These are phyloP conservation scores for Plasmodium relictum DNA, from an alignment of 169 alveolate genomes.

Conservation along the genomic window DNA sequence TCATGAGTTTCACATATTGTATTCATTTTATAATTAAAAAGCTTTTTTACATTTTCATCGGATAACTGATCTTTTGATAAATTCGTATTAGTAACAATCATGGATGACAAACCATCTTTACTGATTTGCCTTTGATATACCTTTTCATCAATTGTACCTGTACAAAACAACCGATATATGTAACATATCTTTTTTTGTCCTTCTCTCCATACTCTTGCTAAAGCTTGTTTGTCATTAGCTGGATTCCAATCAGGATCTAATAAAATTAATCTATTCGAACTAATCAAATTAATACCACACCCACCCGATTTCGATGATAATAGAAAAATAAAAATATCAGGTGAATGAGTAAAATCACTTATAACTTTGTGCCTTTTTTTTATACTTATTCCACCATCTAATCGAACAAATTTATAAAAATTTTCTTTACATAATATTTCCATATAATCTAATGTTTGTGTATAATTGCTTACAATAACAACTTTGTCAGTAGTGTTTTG, in stretches of 20 bases:
- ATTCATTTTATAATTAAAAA: constrained; percentile 83
- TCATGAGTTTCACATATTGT: constrained; percentile 90
- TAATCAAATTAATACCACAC: constrained; percentile 97
- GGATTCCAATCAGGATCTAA: constrained; percentile 99
- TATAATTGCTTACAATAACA: constrained; percentile 93
- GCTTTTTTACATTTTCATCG: constrained; percentile 87
- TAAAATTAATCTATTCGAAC: constrained; percentile 97
- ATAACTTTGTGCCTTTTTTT: constrained; percentile 91
- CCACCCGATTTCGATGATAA: constrained; percentile 99
- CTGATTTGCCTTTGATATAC: constrained; percentile 91
- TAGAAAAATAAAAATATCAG: constrained; percentile 92
- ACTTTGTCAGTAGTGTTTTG: constrained; percentile 90
- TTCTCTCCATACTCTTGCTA: constrained; percentile 98
- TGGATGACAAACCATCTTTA: constrained; percentile 89
- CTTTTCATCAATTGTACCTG: constrained; percentile 99
- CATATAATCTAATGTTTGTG: constrained; percentile 93
- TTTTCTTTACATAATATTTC: constrained; percentile 90
- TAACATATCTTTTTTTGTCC: constrained; percentile 97
- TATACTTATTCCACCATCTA: constrained; percentile 93
- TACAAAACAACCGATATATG: constrained; percentile 96
- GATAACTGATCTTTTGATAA: constrained; percentile 82
- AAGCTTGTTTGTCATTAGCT: constrained; percentile 97
- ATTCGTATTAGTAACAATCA: constrained; percentile 88
- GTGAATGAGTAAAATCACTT: constrained; percentile 85
- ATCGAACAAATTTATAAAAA: constrained; percentile 89